Base-by-base conservation (phyloP, 148 eudicot species). In the Agrostemma githago region DNA sequence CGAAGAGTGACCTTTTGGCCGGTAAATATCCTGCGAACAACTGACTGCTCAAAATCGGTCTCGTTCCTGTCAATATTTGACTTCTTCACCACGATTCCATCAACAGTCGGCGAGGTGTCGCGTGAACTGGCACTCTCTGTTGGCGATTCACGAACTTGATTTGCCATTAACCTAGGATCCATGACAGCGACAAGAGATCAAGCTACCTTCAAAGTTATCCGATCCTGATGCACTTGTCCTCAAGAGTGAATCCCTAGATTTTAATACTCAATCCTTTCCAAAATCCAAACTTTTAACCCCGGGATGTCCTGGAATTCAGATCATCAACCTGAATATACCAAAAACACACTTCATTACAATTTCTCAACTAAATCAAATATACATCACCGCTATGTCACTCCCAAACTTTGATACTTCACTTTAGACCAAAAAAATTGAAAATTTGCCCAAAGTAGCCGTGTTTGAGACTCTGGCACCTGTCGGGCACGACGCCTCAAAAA, bases 101-200 rank as follows among this genome's bases (percentile, higher is more conserved):
- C 89, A 63, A 88, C 83, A 8, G 88, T 86, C 11, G 98, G 98
- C 74, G 93, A 92, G 42, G 97, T 95, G 76, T 95, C 98, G 19
- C 92, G 90, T 42, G 98, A 92, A 79, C 92, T 92, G 11, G 97
- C 98, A 81, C 98, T 95, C 82, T 95, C 98, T 44, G 97, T 79
- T 12, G 97, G 97, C 63, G 97, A 92, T 54, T 90, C 98, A 57
- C 85, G 90, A 10, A 76, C 82, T 80, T 89, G 96, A 64, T 88
- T 80, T 37, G 79, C 82, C 68, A 78, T 82, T 40, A 89, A 79
- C 66, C 90, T 84, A 74, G 87, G 84, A 72, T 88, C 90, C 80
- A 84, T 84, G 38, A 26, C 67, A 19, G 20, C 5, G 19, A 5
- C 63, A 78, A 43, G 39, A 44, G 62, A 51, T 60, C 56, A 21